Evolutionary conservation across 345 rosid genomes (phyloP), one percentile per base, ranked within the genome.

Genomic region (Citrus australasica): DNA sequence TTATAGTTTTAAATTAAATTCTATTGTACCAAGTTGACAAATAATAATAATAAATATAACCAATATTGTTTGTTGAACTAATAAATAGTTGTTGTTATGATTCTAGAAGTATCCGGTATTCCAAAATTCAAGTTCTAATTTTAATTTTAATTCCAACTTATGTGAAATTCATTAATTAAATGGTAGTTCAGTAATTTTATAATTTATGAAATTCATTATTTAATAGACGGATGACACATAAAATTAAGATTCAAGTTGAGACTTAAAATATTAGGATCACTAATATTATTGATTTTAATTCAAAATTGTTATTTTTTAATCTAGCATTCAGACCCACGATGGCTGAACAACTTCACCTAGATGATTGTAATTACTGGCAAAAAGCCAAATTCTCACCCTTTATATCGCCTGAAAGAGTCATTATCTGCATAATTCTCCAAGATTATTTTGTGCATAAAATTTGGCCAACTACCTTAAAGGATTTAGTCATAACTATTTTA

Each of bases 191-290:
- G 0, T 38, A 8, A 8, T 38, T 38, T 38, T 8, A 3, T 38
- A 38, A 38, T 0, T 8, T 38, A 38, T 38, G 3, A 38, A 38
- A 38, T 8, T 2, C 0, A 38, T 38, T 2, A 38, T 38, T 9
- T 0, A 38, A 38, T 38, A 38, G 1, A 38, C 3, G 10, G 0
- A 0, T 9, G 11, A 38, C 3, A 9, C 2, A 38, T 8, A 38
- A 0, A 8, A 38, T 38, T 38, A 8, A 2, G 0, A 38, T 38
- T 38, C 0, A 38, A 37, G 0, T 7, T 7, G 0, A 0, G 0
- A 7, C 40, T 37, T 0, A 37, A 37, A 38, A 38, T 38, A 38
- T 38, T 38, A 0, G 0, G 0, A 38, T 38, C 3, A 1, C 0
- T 38, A 9, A 38, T 0, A 4, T 7, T 38, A 38, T 38, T 38